Evolutionary conservation across 768 basidiomycete species (phyloP).

Genomic region (Termitomyces sp.): DNA sequence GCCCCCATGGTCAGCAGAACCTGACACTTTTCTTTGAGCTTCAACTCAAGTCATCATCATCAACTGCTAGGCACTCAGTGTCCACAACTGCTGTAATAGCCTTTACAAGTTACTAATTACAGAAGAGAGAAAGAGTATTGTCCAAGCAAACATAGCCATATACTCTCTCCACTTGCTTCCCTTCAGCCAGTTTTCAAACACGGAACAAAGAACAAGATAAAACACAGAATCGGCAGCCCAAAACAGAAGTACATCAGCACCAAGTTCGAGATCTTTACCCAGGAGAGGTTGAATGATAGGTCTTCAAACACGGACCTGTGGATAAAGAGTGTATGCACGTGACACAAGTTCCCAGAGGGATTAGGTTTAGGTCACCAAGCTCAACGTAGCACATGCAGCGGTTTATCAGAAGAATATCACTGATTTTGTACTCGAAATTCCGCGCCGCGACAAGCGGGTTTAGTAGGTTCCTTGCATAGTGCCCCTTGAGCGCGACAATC

Average conservation of each 20-base stretch:
- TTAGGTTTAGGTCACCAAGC: no score
- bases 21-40: no score
- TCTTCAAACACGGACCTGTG: constrained; percentile 73
- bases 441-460: constrained; percentile 89
- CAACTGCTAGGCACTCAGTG: no score
- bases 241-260: constrained; percentile 85
- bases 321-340: constrained; percentile 88
- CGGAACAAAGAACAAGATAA: constrained; percentile 82
- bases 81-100: no score
- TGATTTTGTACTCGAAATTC: constrained; percentile 95
- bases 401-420: constrained; percentile 90
- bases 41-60: no score
- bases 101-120: no score
- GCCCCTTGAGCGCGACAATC: constrained; percentile 88
- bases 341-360: constrained; percentile 89
- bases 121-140: no score
- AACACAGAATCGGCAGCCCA: constrained; percentile 81
- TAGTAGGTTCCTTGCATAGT: constrained; percentile 68
- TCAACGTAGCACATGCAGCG: constrained; percentile 56
- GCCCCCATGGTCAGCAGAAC: no score
- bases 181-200: constrained; percentile 87
- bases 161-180: constrained; percentile 88
- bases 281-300: constrained; percentile 44
- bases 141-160: constrained; percentile 71
- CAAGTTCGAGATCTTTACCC: constrained; percentile 68